Evolutionary conservation across 148 eudicot species (phyloP).

Genomic region (Dysphania ambrosioides): DNA sequence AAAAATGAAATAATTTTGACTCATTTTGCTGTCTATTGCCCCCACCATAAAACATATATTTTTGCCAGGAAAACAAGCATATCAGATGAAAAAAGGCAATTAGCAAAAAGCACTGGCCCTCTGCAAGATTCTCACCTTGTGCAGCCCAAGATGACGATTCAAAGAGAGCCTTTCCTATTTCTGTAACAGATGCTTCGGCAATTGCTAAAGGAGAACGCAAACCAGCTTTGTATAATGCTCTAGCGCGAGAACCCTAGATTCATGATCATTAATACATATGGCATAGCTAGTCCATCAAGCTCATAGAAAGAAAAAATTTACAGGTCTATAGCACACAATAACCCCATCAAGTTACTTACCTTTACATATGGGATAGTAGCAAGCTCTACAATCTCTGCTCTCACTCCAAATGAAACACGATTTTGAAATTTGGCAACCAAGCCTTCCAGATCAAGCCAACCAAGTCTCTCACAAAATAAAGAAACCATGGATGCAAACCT

Average conservation of each 20-base stretch:
- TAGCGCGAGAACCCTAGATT: slow-evolving; percentile 86
- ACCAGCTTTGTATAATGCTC: slow-evolving; percentile 91
- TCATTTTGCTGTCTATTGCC: too few relatives aligned
- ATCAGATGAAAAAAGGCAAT: not conserved
- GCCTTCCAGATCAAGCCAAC: slow-evolving; percentile 96
- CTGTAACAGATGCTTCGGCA: slow-evolving; percentile 82
- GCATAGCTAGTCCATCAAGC: slow-evolving; percentile 7
- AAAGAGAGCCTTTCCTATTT: slow-evolving; percentile 85
- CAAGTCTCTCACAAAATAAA: slow-evolving; percentile 94
- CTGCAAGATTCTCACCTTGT: slow-evolving; percentile 54
- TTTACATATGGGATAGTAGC: slow-evolving; percentile 86
- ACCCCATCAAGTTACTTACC: slow-evolving; percentile 38
- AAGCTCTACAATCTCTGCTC: slow-evolving; percentile 97
- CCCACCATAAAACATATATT: too few relatives aligned
- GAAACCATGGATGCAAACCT: slow-evolving; percentile 98
- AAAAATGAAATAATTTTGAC: too few relatives aligned
- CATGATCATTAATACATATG: not conserved
- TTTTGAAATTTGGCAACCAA: slow-evolving; percentile 89
- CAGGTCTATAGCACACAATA: not conserved
- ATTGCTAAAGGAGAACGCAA: slow-evolving; percentile 89
- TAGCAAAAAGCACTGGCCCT: not conserved
- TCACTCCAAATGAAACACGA: slow-evolving; percentile 94
- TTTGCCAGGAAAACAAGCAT: too few relatives aligned
- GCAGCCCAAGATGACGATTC: slow-evolving; percentile 87
- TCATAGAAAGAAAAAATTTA: not conserved